These are phyloP conservation scores for Arthrinium phaeospermum DNA, from an alignment of 2,329 filamentous ascomycete genomes.

Conservation along the genomic window DNA sequence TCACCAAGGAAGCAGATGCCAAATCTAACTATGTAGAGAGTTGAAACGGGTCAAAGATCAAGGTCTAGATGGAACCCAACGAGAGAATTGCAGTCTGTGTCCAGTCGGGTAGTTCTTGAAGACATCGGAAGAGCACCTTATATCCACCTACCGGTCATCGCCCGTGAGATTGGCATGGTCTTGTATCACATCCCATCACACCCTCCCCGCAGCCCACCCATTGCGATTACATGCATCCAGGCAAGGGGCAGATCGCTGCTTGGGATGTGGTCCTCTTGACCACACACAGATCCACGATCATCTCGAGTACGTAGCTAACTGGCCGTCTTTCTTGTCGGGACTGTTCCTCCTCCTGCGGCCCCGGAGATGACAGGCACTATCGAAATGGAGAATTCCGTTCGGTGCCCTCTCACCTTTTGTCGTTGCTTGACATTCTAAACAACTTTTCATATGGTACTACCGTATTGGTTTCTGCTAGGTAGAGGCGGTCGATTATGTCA, in stretches of 20 bases:
- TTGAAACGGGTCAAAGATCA: background rate
- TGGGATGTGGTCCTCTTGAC: background rate
- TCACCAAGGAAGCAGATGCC: no score
- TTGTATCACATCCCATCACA: background rate
- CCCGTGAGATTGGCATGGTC: background rate
- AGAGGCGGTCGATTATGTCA: background rate
- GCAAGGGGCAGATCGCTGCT: background rate
- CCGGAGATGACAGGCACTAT: background rate
- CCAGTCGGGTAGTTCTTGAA: background rate
- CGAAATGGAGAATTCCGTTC: background rate
- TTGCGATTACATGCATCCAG: background rate
- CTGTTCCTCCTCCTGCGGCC: background rate
- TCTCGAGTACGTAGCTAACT: background rate
- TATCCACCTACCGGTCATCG: background rate
- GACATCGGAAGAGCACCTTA: background rate
- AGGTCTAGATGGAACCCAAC: background rate
- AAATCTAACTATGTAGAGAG: background rate
- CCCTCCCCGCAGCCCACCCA: background rate
- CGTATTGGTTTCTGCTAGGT: background rate
- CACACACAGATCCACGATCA: background rate
- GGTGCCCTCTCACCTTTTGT: background rate
- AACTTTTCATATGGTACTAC: background rate
- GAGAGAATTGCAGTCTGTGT: background rate
- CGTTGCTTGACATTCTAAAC: background rate
- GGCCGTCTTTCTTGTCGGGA: background rate